phyloP scores from a whole-genome alignment of 2,329 filamentous ascomycete genomes.

The Hypoxylon sp. region DNA sequence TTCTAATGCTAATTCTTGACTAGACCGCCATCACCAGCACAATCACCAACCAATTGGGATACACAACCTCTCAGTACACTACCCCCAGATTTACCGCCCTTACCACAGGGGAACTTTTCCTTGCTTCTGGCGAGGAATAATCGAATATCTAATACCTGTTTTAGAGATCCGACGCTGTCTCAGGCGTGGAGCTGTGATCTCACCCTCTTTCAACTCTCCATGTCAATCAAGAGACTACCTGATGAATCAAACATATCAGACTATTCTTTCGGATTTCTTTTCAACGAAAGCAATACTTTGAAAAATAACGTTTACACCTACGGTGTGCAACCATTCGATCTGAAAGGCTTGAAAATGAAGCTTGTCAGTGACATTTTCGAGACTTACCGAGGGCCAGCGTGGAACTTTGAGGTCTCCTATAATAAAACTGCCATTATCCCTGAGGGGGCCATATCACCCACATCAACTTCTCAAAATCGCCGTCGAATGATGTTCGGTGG shows the following conservation, averaged over 20 bases:
- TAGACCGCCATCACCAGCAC: slow-evolving; percentile 39
- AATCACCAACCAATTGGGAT: slow-evolving; percentile 61
- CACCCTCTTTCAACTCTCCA: slow-evolving; percentile 60
- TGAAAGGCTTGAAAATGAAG: slow-evolving; percentile 59
- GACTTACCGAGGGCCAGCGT: slow-evolving; percentile 66
- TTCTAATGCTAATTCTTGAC: slow-evolving; percentile 34
- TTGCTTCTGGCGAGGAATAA: slow-evolving; percentile 67
- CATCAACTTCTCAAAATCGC: slow-evolving; percentile 21
- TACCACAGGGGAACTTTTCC: slow-evolving; percentile 69
- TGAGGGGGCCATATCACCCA: slow-evolving; percentile 57
- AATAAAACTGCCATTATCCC: slow-evolving; percentile 71
- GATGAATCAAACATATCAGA: slow-evolving; percentile 52
- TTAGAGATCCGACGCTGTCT: slow-evolving; percentile 68
- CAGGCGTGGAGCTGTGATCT: slow-evolving; percentile 76
- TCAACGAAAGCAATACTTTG: slow-evolving; percentile 57
- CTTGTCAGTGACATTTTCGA: slow-evolving; percentile 69
- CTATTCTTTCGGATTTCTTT: slow-evolving; percentile 61
- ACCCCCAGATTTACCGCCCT: slow-evolving; percentile 65
- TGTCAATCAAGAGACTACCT: slow-evolving; percentile 57
- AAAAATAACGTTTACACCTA: slow-evolving; percentile 61
- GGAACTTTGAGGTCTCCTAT: slow-evolving; percentile 66
- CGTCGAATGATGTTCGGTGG: slow-evolving; percentile 51
- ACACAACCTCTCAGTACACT: slow-evolving; percentile 65
- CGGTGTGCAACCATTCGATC: slow-evolving; percentile 67
- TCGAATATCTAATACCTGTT: slow-evolving; percentile 68